These are phyloP conservation scores for Podosphaera aphanis DNA, from an alignment of 2,329 filamentous ascomycete species.

Conservation along the genomic window DNA sequence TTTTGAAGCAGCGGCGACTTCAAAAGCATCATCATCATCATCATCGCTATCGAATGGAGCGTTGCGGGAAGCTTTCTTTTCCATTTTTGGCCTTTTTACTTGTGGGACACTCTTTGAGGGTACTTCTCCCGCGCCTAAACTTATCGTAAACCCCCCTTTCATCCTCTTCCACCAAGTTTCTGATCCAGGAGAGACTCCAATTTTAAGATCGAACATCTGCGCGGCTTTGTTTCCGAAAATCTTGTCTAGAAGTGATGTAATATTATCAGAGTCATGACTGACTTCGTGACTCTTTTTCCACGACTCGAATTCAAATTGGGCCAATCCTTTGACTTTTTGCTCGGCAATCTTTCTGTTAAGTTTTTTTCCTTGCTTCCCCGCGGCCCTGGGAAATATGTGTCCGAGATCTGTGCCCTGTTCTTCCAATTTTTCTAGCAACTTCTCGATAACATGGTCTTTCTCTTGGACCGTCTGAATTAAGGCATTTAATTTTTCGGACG, in stretches of 20 bases:
- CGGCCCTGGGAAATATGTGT: constrained; percentile 24
- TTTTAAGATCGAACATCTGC: too few species aligned
- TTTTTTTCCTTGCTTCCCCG: constrained; percentile 17
- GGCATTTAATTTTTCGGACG: constrained; percentile 20
- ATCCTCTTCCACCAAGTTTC: constrained; percentile 13
- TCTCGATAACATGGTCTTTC: constrained; percentile 31
- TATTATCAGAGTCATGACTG: background rate
- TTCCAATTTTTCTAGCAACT: constrained; percentile 29
- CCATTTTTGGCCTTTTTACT: background rate
- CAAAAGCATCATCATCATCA: constrained; percentile 13
- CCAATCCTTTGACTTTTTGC: constrained; percentile 22
- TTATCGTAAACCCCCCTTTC: constrained; percentile 10
- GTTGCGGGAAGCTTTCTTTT: too few species aligned
- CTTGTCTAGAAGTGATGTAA: too few species aligned
- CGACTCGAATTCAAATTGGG: constrained; percentile 19
- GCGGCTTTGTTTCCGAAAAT: too few species aligned
- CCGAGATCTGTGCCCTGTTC: constrained; percentile 25
- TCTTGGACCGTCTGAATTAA: constrained; percentile 23
- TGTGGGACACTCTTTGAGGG: constrained; percentile 5
- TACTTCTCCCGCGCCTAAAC: constrained; percentile 6
- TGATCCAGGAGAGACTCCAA: background rate
- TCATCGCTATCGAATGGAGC: constrained; percentile 2
- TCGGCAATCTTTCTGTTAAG: constrained; percentile 17
- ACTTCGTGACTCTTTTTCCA: constrained; percentile 7
- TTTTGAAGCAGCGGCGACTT: constrained; percentile 13